Percentiles rank a stretch among this genome's conserved stretches.
phyloP scores from a whole-genome alignment of 1,284 basidiomycete genomes.

The Coriolopsis trogii region DNA sequence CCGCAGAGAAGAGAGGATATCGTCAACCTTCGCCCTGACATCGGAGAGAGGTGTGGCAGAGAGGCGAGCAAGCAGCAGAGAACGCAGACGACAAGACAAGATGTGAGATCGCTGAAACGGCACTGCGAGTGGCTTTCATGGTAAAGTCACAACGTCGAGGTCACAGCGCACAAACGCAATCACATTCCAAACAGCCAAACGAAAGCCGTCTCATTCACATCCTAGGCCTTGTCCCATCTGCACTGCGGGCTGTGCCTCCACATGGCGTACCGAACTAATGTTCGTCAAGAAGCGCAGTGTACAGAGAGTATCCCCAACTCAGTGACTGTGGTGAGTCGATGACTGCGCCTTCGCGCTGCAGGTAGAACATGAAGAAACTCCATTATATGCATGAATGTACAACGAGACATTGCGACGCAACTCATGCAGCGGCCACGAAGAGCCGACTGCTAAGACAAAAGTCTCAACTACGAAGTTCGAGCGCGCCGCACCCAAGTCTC shows the following conservation, averaged over 20 bases:
- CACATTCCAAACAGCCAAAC: too few relatives aligned
- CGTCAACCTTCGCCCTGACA: constrained; percentile 68
- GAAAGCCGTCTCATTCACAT: too few relatives aligned
- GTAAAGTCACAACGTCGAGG: too few relatives aligned
- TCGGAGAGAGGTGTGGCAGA: constrained; percentile 29
- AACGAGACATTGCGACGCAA: constrained; percentile 85
- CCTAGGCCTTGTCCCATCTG: too few relatives aligned
- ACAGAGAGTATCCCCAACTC: too few relatives aligned
- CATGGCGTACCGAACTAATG: too few relatives aligned
- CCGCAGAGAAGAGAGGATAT: constrained; percentile 73
- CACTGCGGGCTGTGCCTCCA: too few relatives aligned
- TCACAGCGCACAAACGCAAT: too few relatives aligned
- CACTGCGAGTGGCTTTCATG: too few relatives aligned
- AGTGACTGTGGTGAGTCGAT: too few relatives aligned
- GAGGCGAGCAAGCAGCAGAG: neutral
- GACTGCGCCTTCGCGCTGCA: constrained; percentile 3
- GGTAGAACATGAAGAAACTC: neutral
- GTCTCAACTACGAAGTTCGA: constrained; percentile 44
- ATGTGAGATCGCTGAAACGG: too few relatives aligned
- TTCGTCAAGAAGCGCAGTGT: too few relatives aligned
- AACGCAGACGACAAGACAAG: neutral
- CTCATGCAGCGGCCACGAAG: constrained; percentile 72
- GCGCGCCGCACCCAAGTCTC: constrained; percentile 85
- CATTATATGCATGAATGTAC: constrained; percentile 51
- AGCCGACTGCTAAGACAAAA: constrained; percentile 44